Evolutionary conservation across 768 basidiomycete species (phyloP).

Genomic region (Mycena floridula): DNA sequence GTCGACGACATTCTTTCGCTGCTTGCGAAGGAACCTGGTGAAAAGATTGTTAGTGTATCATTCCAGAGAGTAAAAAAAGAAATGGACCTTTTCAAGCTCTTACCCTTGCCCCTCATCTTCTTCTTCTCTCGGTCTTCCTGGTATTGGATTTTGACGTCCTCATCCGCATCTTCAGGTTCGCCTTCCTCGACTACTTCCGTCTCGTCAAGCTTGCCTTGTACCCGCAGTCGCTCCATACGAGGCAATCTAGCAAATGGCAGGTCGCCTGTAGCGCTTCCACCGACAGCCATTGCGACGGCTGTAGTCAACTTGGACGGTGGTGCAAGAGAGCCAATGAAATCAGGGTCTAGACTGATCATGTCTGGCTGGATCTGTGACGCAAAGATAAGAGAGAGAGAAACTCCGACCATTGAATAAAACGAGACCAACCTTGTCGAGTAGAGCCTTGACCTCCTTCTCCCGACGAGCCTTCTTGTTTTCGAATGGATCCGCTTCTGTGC

Average conservation of each 20-base stretch:
- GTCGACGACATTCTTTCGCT: constrained; percentile 93
- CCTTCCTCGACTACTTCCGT: constrained; percentile 41
- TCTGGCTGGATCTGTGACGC: constrained; percentile 83
- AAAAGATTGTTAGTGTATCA: too few species aligned
- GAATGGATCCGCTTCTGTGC: constrained; percentile 89
- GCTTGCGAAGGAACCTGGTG: constrained; percentile 69
- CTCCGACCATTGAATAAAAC: constrained; percentile 1
- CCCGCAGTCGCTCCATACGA: constrained; percentile 70
- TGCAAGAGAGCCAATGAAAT: constrained; percentile 66
- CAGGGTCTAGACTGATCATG: constrained; percentile 80
- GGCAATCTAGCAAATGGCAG: constrained; percentile 68
- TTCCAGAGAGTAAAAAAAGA: not conserved
- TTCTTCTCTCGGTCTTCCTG: constrained; percentile 26
- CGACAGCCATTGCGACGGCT: constrained; percentile 23
- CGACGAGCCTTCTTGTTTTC: constrained; percentile 76
- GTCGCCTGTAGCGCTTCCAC: constrained; percentile 33
- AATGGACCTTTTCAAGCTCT: constrained; percentile 70
- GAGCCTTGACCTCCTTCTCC: constrained; percentile 85
- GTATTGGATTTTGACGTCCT: constrained; percentile 17
- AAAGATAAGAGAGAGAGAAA: not conserved
- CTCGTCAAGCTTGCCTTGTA: constrained; percentile 69
- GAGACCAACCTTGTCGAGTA: constrained; percentile 75
- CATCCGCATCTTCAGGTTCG: constrained; percentile 33
- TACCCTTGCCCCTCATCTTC: constrained; percentile 85
- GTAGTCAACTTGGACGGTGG: constrained; percentile 56